phyloP scores from a whole-genome alignment of 306 rosid genomes.

The Fragaria nilgerrensis region DNA sequence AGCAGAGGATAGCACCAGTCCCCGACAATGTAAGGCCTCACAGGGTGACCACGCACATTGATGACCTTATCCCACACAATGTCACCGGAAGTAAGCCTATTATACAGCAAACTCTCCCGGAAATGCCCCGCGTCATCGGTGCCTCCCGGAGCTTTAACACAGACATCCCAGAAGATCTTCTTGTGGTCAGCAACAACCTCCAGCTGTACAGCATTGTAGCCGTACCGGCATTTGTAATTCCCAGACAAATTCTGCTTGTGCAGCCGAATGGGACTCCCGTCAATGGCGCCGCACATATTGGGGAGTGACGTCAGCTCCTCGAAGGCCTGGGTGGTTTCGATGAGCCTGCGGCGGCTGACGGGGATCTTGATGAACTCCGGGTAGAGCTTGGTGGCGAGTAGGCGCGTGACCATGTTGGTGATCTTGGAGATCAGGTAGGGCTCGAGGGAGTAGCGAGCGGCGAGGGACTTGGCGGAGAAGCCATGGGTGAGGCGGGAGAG shows the following conservation, averaged over 20 bases:
- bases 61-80: constrained; percentile 74
- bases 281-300: constrained; percentile 91
- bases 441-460: constrained; percentile 79
- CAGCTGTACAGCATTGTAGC: constrained; percentile 69
- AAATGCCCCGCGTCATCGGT: constrained; percentile 75
- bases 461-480: constrained; percentile 63
- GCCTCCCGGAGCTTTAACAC: constrained; percentile 82
- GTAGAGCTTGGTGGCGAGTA: constrained; percentile 85
- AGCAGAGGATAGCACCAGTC: constrained; percentile 85
- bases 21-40: constrained; percentile 85
- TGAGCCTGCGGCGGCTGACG: constrained; percentile 61
- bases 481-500: constrained; percentile 91
- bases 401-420: constrained; percentile 95
- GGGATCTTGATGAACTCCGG: constrained; percentile 86
- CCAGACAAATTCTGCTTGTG: constrained; percentile 34
- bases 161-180: constrained; percentile 92
- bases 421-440: constrained; percentile 90
- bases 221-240: constrained; percentile 54
- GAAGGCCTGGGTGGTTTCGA: constrained; percentile 74
- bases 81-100: constrained; percentile 61
- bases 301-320: constrained; percentile 86
- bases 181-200: constrained; percentile 86
- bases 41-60: constrained; percentile 54
- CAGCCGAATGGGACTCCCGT: constrained; percentile 61
- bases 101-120: constrained; percentile 68